Conservation (phyloP, 2,329 filamentous ascomycete genomes). For the Albophoma yamanashiensis region DNA sequence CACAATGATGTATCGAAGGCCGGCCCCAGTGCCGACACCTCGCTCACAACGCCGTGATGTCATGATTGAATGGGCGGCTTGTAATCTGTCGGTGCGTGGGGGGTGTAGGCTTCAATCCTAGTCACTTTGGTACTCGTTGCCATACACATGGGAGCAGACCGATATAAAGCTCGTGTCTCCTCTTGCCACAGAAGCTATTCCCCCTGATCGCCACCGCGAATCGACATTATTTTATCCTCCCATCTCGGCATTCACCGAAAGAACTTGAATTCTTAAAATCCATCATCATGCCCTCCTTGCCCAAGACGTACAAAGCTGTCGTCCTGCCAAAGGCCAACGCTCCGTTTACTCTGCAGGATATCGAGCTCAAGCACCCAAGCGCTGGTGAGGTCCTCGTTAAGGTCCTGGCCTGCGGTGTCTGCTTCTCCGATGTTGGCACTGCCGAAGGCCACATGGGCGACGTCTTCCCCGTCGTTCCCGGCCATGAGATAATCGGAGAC, state of each 20-base stretch:
- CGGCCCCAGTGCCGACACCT: neutral
- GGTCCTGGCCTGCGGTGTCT: slow-evolving; percentile 61
- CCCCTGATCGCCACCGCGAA: neutral
- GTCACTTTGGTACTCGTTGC: neutral
- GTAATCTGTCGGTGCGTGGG: neutral
- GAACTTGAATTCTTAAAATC: neutral
- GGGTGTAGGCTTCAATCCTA: neutral
- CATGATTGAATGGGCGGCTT: neutral
- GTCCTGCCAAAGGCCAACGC: slow-evolving; percentile 42
- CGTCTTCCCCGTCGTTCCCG: slow-evolving; percentile 50
- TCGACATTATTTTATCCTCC: neutral
- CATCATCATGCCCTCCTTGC: slow-evolving; percentile 30
- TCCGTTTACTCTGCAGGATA: slow-evolving; percentile 47
- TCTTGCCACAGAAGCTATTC: neutral
- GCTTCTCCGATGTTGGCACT: slow-evolving; percentile 48
- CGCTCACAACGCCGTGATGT: neutral
- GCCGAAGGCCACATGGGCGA: slow-evolving; percentile 40
- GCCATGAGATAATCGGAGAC: slow-evolving; percentile 60
- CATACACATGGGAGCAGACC: neutral
- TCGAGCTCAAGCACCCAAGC: slow-evolving; percentile 45
- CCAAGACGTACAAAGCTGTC: slow-evolving; percentile 57
- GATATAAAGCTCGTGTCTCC: neutral
- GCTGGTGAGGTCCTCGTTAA: slow-evolving; percentile 57
- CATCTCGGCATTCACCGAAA: neutral
- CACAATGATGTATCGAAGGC: neutral